Evolutionary conservation across 2,329 filamentous ascomycete genomes (phyloP).

Genomic region (Trichoderma sp.): DNA sequence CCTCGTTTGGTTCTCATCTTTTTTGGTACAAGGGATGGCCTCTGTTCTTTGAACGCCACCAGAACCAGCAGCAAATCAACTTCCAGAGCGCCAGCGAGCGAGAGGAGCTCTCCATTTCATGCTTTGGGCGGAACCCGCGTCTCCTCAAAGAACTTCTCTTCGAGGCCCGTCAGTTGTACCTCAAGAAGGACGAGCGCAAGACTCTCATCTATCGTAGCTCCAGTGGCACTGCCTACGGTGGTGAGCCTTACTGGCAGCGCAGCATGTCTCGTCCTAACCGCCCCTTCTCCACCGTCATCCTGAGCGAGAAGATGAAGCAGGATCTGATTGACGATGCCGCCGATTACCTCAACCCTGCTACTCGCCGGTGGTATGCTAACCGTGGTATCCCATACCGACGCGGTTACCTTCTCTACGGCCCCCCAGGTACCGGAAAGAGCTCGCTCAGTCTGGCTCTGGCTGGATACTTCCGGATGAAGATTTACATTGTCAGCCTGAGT

Average conservation of each 20-base stretch:
- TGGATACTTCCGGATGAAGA: constrained; percentile 66
- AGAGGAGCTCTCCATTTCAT: constrained; percentile 60
- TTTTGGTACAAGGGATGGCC: constrained; percentile 64
- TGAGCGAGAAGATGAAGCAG: constrained; percentile 59
- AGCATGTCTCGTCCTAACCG: constrained; percentile 60
- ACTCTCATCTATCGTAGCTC: constrained; percentile 65
- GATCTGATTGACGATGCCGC: constrained; percentile 59
- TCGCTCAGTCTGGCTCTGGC: constrained; percentile 69
- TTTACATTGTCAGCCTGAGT: constrained; percentile 70
- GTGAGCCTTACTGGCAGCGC: constrained; percentile 56
- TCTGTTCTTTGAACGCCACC: constrained; percentile 55
- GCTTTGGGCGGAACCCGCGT: constrained; percentile 59
- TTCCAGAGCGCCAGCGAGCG: constrained; percentile 47
- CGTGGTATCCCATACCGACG: constrained; percentile 82
- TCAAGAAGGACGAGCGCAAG: constrained; percentile 58
- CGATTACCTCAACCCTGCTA: constrained; percentile 62
- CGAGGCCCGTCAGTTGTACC: constrained; percentile 55
- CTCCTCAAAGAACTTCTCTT: constrained; percentile 61
- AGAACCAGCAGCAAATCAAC: constrained; percentile 44
- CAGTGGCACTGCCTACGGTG: constrained; percentile 36
- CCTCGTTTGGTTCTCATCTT: constrained; percentile 63
- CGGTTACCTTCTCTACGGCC: constrained; percentile 79
- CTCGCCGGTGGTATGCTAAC: constrained; percentile 76
- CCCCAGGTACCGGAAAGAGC: constrained; percentile 77
- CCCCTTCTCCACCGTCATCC: constrained; percentile 64